Base-by-base conservation (phyloP, 441 rosid species). In the Bocquillonia castaneifolia region DNA sequence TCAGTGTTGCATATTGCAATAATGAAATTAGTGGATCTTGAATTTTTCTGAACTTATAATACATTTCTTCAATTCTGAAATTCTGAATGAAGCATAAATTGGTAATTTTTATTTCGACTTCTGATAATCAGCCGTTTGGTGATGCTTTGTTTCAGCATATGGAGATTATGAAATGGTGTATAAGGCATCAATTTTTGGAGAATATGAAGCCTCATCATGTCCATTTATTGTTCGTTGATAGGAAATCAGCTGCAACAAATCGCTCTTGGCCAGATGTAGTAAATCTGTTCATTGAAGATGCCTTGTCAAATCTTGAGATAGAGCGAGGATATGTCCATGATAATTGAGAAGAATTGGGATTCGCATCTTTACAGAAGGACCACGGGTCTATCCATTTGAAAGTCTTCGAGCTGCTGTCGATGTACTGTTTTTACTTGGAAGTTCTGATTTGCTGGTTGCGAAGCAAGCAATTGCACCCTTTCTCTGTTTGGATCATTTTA, bases 381-480 rank as follows among this genome's bases (percentile, higher is more conserved):
- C 74, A 76, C 50, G 79, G 83, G n/a, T 70, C 73, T 93, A 89
- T 72, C 99, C 97, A 44, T 93, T 93, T 84, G 92, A 91, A 78
- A 84, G 79, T 77, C 83, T 91, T 59, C 90, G 83, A 72, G 84
- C 85, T 76, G 95, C 95, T 65, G 90, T 82, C 61, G 99, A 93
- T 78, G 63, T 84, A 60, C 95, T 91, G 77, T 93, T 93, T 77
- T 81, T 93, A 62, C 85, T 74, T 73, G 90, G 96, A 63, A 82
- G 86, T 77, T 91, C 96, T 36, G 95, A 91, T 78, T 73, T 89
- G 85, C 95, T 93, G 77, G 87, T 91, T 76, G 96, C 97, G 51
- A 93, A 93, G 82, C 96, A 80, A 75, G 97, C 96, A 22, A 89
- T 89, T 77, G 99, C 91, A 93, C 91, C 99, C 96, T 88, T 85